Percentiles rank a stretch among this genome's conserved stretches.
Evolutionary conservation across 2,329 filamentous ascomycete genomes (phyloP).

Genomic region (Diplodia seriata): DNA sequence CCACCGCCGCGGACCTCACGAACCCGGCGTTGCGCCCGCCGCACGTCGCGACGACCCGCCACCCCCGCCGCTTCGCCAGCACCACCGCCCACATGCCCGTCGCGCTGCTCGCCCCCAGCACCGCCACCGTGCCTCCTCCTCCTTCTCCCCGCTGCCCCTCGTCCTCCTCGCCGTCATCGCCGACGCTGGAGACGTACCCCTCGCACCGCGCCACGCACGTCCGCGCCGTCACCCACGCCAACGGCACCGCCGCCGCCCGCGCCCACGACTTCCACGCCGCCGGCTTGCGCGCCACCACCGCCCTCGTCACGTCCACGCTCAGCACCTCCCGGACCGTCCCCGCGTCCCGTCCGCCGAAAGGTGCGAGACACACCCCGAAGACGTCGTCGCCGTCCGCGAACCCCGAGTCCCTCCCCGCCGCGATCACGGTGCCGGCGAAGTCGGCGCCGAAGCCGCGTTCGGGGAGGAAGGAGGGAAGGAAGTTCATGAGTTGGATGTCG

Average conservation of each 20-base stretch:
- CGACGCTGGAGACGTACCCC: neutral
- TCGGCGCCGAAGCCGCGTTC: conserved; percentile 15
- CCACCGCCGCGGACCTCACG: conserved; percentile 51
- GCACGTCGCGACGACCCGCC: conserved; percentile 57
- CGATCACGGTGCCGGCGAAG: conserved; percentile 23
- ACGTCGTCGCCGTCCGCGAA: conserved; percentile 11
- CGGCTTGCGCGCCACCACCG: conserved; percentile 37
- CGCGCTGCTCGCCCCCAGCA: conserved; percentile 44
- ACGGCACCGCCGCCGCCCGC: conserved; percentile 44
- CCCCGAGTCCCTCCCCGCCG: neutral
- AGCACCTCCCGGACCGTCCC: conserved; percentile 4
- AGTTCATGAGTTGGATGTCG: conserved; percentile 43
- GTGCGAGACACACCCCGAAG: neutral
- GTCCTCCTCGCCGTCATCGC: conserved; percentile 28
- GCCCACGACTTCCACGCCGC: conserved; percentile 34
- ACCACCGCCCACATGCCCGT: conserved; percentile 48
- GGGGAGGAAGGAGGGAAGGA: neutral
- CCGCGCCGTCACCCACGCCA: conserved; percentile 50
- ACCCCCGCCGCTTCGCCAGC: conserved; percentile 47
- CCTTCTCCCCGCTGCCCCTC: neutral
- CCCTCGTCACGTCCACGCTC: neutral
- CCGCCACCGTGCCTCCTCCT: conserved; percentile 38
- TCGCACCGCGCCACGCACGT: conserved; percentile 42
- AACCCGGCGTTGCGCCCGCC: conserved; percentile 56
- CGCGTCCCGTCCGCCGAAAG: neutral